Base-by-base conservation (phyloP, 108 stramenopile species). In the Skeletonema tropicum region DNA sequence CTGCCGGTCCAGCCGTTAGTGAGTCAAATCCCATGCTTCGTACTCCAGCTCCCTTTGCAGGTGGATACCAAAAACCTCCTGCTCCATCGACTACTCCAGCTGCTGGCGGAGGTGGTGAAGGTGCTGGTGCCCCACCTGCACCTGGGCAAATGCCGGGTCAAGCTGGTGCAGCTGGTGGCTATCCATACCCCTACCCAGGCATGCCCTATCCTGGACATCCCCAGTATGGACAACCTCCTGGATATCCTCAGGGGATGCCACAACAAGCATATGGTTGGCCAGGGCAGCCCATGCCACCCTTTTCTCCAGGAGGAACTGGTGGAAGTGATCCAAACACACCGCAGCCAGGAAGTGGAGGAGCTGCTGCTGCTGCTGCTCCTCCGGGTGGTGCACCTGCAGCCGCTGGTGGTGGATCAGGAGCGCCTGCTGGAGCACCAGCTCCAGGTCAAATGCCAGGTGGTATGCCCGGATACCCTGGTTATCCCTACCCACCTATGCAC, bases 381-480 rank as follows among this genome's bases (percentile, higher is more conserved):
- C 48, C 48, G 6, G 52, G 52, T 1, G 52, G 21, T 55, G 52
- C 52, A 3, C 9, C 52, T 25, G 9, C 48, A 6, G n/a, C 19
- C n/a, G 48, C 23, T 23, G 52, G 52, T 23, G 23, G 9, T 55
- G 52, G 9, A 55, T 15, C 52, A 25, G 52, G 52, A 23, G 52
- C 52, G 23, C 48, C 48, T 19, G 38, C 38, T 12, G 38, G 38
- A 12, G 38, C 38, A 39, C 38, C 38, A 39, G 52, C 52, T 8
- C 21, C 52, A 10, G 52, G 52, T 10, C 52, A 21, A 55, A 55
- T 55, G 52, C 52, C 52, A 25, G 52, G 52, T 55, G 52, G 52
- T 55, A 55, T 55, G 52, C 52, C 52, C 52, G 52, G 52, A 55
- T 55, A 55, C 25, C 52, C 52, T 21, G 52, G 52, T 23, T 55